Evolutionary conservation across 2,329 filamentous ascomycete species (phyloP).

Genomic region (Cytospora piceae): DNA sequence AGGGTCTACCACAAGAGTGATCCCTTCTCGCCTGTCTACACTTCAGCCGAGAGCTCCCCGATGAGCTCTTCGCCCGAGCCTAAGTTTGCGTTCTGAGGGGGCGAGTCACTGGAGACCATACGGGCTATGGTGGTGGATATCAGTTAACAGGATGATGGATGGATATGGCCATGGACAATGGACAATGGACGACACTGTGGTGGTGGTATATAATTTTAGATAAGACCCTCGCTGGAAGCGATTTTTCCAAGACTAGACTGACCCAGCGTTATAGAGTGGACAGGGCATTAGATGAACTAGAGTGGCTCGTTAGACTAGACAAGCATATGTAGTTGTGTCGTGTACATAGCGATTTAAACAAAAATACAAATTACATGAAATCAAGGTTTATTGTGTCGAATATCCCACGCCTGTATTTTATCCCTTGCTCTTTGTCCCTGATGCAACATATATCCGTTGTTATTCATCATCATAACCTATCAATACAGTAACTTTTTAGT

Average conservation of each 20-base stretch:
- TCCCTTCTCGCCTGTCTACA: conserved; percentile 29
- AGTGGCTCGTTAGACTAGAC: neutral
- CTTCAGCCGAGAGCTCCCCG: conserved; percentile 25
- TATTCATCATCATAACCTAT: too few relatives aligned
- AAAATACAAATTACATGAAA: neutral
- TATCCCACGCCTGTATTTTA: too few relatives aligned
- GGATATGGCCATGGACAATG: too few relatives aligned
- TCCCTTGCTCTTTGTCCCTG: too few relatives aligned
- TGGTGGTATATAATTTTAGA: neutral
- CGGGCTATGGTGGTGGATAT: neutral
- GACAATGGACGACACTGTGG: too few relatives aligned
- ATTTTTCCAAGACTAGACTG: neutral
- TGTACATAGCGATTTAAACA: neutral
- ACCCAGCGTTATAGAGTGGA: neutral
- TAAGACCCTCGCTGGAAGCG: neutral
- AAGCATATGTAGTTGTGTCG: neutral
- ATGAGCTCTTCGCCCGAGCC: conserved; percentile 20
- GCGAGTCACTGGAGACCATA: neutral
- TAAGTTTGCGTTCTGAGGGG: conserved; percentile 11
- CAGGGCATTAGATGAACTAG: neutral
- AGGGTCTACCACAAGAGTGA: conserved; percentile 46
- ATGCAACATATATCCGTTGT: too few relatives aligned
- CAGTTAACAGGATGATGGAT: neutral
- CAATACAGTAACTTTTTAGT: neutral
- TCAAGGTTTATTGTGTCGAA: neutral